Evolutionary conservation across 495 filamentous ascomycete genomes (phyloP), one percentile per base, ranked within the genome.

Genomic region (Penicillium longicatenatum): DNA sequence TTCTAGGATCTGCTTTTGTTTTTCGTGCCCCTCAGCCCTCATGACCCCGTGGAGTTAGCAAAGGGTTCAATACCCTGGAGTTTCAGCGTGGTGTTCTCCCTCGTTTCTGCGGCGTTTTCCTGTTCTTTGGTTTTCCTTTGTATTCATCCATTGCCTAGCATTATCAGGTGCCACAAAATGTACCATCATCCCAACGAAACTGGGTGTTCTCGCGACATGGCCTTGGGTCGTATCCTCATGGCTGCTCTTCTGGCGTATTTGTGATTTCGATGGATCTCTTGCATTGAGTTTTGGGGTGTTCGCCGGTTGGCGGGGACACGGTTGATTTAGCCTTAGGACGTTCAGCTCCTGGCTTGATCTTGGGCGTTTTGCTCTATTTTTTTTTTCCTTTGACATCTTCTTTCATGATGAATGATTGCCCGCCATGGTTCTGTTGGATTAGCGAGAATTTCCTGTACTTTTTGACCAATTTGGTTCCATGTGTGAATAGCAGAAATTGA

Each of bases 51-150:
- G 65, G 62, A 64, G 59, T 60, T 66, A 57, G 35, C 54, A 56
- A 47, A 50, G 59, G 57, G 59, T 51, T 50, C 26, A 41, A 62
- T 57, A 57, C 53, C 63, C 59, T 59, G 51, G 64, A 57, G 55
- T 64, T 65, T 64, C 60, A 61, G 68, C 59, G 61, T 55, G 62
- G 62, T 62, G 62, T 65, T 64, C 67, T 57, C 59, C 16, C 14
- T 64, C 59, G 62, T 59, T 68, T 61, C 63, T 63, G 59, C 55
- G 57, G 44, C 59, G 55, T 60, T 51, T 46, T 65, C 4, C 29
- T 51, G 29, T 33, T 45, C 61, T 61, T 67, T 61, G 50, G 11
- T 50, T 65, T 66, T 57, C 61, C 47, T 69, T 64, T 61, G 61
- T 72, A 55, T 57, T 42, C 49, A 54, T 63, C 8, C 37, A 39